Evolutionary conservation across 192 early-diverging fungal genomes (phyloP), one percentile per base, ranked within the genome.

Genomic region (Dissophora globulifera): DNA sequence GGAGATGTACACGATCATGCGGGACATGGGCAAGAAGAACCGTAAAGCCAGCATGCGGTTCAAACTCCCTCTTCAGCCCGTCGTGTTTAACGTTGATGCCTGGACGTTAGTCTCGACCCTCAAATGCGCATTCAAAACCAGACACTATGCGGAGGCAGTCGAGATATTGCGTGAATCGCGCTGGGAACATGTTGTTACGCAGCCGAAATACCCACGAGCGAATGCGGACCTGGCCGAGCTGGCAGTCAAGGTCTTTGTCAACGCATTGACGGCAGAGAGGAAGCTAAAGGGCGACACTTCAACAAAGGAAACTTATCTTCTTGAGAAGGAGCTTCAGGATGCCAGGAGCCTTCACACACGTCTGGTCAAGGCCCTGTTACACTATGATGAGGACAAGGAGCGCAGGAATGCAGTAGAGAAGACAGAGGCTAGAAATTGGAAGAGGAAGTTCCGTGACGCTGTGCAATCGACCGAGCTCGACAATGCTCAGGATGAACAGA

Each of bases 111-210:
- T 35, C 25, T 66, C 72, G 10, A 49, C 45, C 2, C 23, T 67
- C 0, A 60, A 67, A 25, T 76, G 72, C 29, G 72, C 72, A 1
- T 33, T 67, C 43, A 67, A 76, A 38, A 76, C 72, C 3, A 66
- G 57, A 31, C 72, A 76, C 40, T 4, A 46, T 13, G 23, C 65
- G 3, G 63, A 76, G 40, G 72, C 58, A 0, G 13, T 67, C 3
- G 25, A 76, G 30, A 67, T 76, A 15, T 47, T 76, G 15, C 31
- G 29, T 5, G 58, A 76, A 17, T 30, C 35, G 8, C 40, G 31
- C 7, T 76, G 72, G 72, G 50, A 29, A 32, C 54, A 27, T 17
- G 63, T 76, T 0, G 64, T 76, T 19, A 41, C 23, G 4, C 52
- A 45, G n/a, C 17, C 42, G 10, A 30, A 33, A 22, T 76, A 76